Evolutionary conservation across 768 basidiomycete species (phyloP).

Genomic region (Tulasnella sp.): DNA sequence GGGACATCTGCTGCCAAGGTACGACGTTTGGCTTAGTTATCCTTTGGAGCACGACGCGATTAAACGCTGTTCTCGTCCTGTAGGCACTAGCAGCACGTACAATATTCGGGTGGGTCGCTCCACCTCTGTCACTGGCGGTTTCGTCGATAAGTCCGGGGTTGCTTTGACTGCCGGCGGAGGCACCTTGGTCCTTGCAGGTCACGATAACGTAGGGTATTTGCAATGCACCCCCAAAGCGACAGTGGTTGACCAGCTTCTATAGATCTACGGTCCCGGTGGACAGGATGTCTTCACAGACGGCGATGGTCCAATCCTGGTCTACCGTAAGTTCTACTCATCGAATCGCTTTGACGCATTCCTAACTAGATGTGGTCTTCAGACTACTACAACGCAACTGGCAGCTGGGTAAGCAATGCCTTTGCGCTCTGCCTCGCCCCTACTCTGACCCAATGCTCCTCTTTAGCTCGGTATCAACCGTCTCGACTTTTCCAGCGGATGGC

Average conservation of each 20-base stretch:
- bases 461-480: slow-evolving; percentile 43
- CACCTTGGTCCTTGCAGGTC: slow-evolving; percentile 29
- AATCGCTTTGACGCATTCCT: background rate
- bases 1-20: slow-evolving; percentile 48
- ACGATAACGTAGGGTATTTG: background rate
- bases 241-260: slow-evolving; percentile 27
- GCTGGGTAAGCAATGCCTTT: background rate
- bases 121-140: slow-evolving; percentile 36
- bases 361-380: slow-evolving; percentile 30
- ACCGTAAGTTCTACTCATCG: slow-evolving; percentile 35
- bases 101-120: slow-evolving; percentile 53
- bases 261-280: slow-evolving; percentile 47
- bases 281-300: slow-evolving; percentile 40
- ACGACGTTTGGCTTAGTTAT: slow-evolving; percentile 22
- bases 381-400: slow-evolving; percentile 41
- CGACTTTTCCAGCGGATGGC: slow-evolving; percentile 46
- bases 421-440: background rate
- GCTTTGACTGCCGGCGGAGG: slow-evolving; percentile 44
- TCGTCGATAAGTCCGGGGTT: slow-evolving; percentile 43
- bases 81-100: slow-evolving; percentile 40
- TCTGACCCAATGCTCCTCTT: slow-evolving; percentile 20
- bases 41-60: background rate
- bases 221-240: background rate
- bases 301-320: slow-evolving; percentile 43
- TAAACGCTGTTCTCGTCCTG: background rate